Evolutionary conservation across 2,329 filamentous ascomycete species (phyloP).

Genomic region (Dothiorella sarmentorum): DNA sequence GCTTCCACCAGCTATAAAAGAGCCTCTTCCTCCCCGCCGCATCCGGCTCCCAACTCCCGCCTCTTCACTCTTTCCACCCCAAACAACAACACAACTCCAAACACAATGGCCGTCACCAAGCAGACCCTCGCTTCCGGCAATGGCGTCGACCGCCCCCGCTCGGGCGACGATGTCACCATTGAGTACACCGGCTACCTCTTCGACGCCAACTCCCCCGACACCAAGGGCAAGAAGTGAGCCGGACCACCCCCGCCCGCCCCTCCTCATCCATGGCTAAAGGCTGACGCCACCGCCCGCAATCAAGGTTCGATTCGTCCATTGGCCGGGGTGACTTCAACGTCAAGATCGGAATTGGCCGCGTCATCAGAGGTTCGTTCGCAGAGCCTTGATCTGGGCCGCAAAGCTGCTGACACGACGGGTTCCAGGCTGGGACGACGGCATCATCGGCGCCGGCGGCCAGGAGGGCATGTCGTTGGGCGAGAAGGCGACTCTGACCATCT

Average conservation of each 20-base stretch:
- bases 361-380: slow-evolving; percentile 71
- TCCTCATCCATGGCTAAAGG: not conserved
- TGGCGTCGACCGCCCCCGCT: slow-evolving; percentile 56
- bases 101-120: slow-evolving; percentile 62
- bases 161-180: slow-evolving; percentile 74
- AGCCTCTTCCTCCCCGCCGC: not conserved
- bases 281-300: not conserved
- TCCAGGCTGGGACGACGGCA: slow-evolving; percentile 62
- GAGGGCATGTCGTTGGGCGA: slow-evolving; percentile 84
- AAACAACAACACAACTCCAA: not conserved
- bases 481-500: slow-evolving; percentile 80
- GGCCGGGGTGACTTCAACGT: slow-evolving; percentile 73
- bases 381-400: slow-evolving; percentile 21
- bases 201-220: slow-evolving; percentile 62
- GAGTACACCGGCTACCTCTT: slow-evolving; percentile 89
- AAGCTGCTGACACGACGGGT: slow-evolving; percentile 15
- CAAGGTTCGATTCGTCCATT: slow-evolving; percentile 84
- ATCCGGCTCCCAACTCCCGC: not conserved
- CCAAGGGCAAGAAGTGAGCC: slow-evolving; percentile 67
- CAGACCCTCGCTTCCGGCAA: slow-evolving; percentile 60
- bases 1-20: slow-evolving; percentile 14
- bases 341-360: slow-evolving; percentile 73
- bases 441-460: slow-evolving; percentile 44
- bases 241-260: not conserved
- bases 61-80: not conserved